These are phyloP conservation scores for Geosmithia morbida DNA, from an alignment of 2,329 filamentous ascomycete species.

Conservation along the genomic window DNA sequence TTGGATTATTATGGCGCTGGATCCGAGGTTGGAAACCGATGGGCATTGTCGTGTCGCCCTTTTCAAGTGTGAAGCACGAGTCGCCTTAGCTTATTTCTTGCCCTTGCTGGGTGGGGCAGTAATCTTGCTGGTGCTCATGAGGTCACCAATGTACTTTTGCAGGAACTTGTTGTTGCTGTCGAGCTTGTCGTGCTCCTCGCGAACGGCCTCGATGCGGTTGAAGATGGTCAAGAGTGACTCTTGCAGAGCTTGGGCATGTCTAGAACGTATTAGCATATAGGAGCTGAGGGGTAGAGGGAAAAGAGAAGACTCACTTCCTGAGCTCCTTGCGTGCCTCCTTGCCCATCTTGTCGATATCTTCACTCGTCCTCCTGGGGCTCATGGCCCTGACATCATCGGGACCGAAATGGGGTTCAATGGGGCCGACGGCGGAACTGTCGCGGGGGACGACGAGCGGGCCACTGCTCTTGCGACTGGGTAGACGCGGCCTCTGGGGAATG, in stretches of 20 bases:
- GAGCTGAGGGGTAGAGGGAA: no score
- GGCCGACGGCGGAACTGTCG: slow-evolving; percentile 59
- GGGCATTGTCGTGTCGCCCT: neutral
- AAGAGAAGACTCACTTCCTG: slow-evolving; percentile 29
- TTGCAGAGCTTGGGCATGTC: slow-evolving; percentile 79
- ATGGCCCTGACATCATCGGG: slow-evolving; percentile 85
- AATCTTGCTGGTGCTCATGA: slow-evolving; percentile 77
- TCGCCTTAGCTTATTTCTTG: slow-evolving; percentile 30
- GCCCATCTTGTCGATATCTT: slow-evolving; percentile 78
- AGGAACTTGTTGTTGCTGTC: slow-evolving; percentile 95
- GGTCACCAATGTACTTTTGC: slow-evolving; percentile 93
- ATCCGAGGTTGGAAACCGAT: neutral
- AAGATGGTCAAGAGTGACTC: slow-evolving; percentile 81
- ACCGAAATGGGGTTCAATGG: slow-evolving; percentile 61
- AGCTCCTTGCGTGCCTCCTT: slow-evolving; percentile 62
- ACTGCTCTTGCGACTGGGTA: slow-evolving; percentile 64
- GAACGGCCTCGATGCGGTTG: slow-evolving; percentile 86
- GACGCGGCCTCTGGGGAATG: slow-evolving; percentile 44
- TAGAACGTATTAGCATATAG: slow-evolving; percentile 19
- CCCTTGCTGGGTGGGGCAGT: slow-evolving; percentile 38
- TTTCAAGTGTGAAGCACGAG: neutral
- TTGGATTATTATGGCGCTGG: neutral
- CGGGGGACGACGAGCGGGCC: slow-evolving; percentile 72
- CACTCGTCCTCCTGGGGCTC: slow-evolving; percentile 82
- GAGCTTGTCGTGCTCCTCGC: slow-evolving; percentile 89